Evolutionary conservation across 176 grass and related monocot genomes (phyloP).

Genomic region (Rhynchospora pubera): DNA sequence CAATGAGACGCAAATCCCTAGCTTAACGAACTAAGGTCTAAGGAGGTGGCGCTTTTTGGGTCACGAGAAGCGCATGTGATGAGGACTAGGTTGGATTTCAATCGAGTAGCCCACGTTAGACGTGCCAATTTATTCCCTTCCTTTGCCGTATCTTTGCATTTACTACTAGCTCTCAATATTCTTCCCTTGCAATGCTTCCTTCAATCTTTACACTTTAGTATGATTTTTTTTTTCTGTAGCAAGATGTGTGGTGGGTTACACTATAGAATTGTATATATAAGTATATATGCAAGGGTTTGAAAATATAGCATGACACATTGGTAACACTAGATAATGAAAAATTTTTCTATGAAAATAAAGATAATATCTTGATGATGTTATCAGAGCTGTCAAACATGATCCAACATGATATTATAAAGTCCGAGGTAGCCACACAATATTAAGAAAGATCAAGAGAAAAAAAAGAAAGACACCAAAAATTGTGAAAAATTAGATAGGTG

Average conservation of each 20-base stretch:
- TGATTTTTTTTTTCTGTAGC: neutral
- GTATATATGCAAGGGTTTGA: too few species aligned
- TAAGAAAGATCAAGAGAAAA: too few species aligned
- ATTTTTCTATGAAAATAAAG: too few species aligned
- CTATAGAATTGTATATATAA: too few species aligned
- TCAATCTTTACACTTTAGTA: neutral
- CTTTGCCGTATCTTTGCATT: neutral
- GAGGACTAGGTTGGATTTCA: slow-evolving; percentile 25
- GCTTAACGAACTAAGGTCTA: slow-evolving; percentile 53
- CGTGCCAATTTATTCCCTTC: slow-evolving; percentile 3
- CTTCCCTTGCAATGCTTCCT: neutral
- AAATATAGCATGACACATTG: too few species aligned
- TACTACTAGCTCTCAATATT: neutral
- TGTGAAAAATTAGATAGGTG: too few species aligned
- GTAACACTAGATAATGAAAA: too few species aligned
- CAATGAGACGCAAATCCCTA: slow-evolving; percentile 76
- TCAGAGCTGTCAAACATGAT: too few species aligned
- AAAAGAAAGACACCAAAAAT: too few species aligned
- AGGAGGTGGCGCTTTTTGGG: slow-evolving; percentile 36
- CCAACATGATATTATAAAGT: too few species aligned
- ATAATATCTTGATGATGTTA: too few species aligned
- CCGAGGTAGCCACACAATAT: too few species aligned
- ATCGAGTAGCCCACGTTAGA: slow-evolving; percentile 20
- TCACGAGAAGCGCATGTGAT: slow-evolving; percentile 31
- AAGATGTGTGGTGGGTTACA: neutral